A percentile compares a stretch with the other conserved stretches of the same genome.
phyloP scores from a whole-genome alignment of 495 filamentous ascomycete genomes.

The Staphylotrichum tortipilum region DNA sequence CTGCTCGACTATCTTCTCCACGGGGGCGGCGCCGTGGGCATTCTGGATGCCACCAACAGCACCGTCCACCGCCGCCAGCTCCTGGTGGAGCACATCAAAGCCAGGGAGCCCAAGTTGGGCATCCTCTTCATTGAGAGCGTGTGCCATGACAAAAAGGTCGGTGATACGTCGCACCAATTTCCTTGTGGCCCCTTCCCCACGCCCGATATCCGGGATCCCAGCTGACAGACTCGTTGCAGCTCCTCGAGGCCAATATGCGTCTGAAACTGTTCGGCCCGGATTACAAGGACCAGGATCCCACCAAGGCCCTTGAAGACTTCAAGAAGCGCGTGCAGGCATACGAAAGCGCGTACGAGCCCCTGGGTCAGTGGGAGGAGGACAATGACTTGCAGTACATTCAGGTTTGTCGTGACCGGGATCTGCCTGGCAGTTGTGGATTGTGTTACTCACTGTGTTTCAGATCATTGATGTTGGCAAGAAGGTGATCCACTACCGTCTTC shows the following conservation, averaged over 20 bases:
- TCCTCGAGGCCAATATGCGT: conserved; percentile 95
- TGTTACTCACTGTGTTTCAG: conserved; percentile 29
- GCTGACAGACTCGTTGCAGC: conserved; percentile 24
- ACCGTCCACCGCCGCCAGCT: conserved; percentile 76
- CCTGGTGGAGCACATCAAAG: conserved; percentile 72
- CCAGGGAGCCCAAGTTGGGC: conserved; percentile 75
- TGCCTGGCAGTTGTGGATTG: background rate
- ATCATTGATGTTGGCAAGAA: conserved; percentile 98
- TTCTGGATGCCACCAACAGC: conserved; percentile 95
- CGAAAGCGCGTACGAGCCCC: conserved; percentile 80
- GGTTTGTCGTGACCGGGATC: conserved; percentile 27
- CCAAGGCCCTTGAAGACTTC: conserved; percentile 77
- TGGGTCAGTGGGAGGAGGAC: conserved; percentile 85
- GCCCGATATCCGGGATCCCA: background rate
- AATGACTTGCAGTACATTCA: conserved; percentile 85
- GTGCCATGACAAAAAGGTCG: conserved; percentile 65
- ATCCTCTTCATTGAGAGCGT: conserved; percentile 91
- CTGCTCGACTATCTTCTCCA: conserved; percentile 78
- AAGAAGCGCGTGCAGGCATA: conserved; percentile 89
- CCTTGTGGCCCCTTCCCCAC: too few species aligned
- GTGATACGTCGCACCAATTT: conserved; percentile 4
- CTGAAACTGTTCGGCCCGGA: conserved; percentile 95
- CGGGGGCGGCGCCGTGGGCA: conserved; percentile 85
- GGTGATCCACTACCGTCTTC: conserved; percentile 78
- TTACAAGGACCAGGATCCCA: conserved; percentile 86